Evolutionary conservation across 2,329 filamentous ascomycete species (phyloP).

Genomic region (Trichoderma koningiopsis): DNA sequence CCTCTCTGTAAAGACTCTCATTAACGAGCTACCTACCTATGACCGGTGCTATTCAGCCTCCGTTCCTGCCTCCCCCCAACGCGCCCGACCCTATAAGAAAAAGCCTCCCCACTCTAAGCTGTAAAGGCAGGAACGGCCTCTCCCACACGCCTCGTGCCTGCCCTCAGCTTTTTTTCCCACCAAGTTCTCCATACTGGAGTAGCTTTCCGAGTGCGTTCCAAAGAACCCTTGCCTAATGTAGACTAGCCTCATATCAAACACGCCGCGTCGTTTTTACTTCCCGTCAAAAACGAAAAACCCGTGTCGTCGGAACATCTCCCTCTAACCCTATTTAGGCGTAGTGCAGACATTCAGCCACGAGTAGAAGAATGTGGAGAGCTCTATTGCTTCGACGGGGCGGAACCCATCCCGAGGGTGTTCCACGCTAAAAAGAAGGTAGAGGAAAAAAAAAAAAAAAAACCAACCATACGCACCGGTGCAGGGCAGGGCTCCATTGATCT

Average conservation of each 20-base stretch:
- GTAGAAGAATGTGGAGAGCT: not conserved
- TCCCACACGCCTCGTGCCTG: not conserved
- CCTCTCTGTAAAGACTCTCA: not conserved
- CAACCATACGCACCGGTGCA: not conserved
- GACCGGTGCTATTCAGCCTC: not conserved
- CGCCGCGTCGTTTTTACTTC: conserved; percentile 28
- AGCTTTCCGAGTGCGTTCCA: not conserved
- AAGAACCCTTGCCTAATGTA: not conserved
- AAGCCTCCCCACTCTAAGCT: not conserved
- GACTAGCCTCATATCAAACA: not conserved
- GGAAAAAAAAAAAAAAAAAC: not conserved
- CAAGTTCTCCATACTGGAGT: not conserved
- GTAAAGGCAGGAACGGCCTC: not conserved
- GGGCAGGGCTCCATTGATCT: conserved; percentile 18
- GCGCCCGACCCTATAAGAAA: not conserved
- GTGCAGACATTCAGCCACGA: not conserved
- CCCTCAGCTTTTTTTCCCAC: not conserved
- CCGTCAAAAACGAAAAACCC: conserved; percentile 18
- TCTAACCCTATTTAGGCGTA: not conserved
- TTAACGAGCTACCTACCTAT: not conserved
- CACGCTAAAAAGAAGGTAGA: not conserved
- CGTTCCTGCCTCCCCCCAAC: conserved; percentile 5
- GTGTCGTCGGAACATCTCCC: conserved; percentile 7
- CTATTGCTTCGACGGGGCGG: not conserved
- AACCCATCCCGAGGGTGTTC: not conserved